These are phyloP conservation scores for Candida koratica DNA, from an alignment of 805 yeast species.

Conservation along the genomic window DNA sequence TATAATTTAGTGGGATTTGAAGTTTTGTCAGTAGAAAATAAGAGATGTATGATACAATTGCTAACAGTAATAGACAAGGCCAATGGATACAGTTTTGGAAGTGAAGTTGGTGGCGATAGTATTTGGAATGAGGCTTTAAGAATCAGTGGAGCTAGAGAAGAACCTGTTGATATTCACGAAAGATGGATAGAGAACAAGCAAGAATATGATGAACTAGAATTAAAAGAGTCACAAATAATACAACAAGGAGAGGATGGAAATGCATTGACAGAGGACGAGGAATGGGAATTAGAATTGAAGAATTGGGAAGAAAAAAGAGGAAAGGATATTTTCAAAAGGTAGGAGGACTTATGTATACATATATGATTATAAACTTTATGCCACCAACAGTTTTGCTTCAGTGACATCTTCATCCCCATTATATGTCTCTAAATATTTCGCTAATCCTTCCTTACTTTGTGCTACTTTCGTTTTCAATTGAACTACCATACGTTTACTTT, in stretches of 20 bases:
- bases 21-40: constrained; percentile 88
- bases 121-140: constrained; percentile 96
- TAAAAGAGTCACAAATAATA: constrained; percentile 41
- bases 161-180: constrained; percentile 77
- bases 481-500: constrained; percentile 36
- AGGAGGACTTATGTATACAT: neutral
- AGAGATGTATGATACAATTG: constrained; percentile 82
- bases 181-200: constrained; percentile 90
- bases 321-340: constrained; percentile 15
- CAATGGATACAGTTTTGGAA: constrained; percentile 90
- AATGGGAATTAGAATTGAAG: constrained; percentile 52
- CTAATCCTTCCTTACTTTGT: constrained; percentile 25
- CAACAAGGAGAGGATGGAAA: constrained; percentile 28
- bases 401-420: constrained; percentile 32
- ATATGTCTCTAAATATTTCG: constrained; percentile 34
- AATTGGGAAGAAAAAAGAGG: constrained; percentile 26
- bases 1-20: constrained; percentile 84
- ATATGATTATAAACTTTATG: neutral
- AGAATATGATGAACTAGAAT: constrained; percentile 57
- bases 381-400: constrained; percentile 19
- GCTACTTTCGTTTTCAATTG: constrained; percentile 21
- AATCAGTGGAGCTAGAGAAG: constrained; percentile 55
- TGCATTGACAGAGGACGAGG: constrained; percentile 55
- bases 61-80: constrained; percentile 81
- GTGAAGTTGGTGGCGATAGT: constrained; percentile 95